Evolutionary conservation across 352 stramenopile species (phyloP).

Genomic region (Discostella stelligera): DNA sequence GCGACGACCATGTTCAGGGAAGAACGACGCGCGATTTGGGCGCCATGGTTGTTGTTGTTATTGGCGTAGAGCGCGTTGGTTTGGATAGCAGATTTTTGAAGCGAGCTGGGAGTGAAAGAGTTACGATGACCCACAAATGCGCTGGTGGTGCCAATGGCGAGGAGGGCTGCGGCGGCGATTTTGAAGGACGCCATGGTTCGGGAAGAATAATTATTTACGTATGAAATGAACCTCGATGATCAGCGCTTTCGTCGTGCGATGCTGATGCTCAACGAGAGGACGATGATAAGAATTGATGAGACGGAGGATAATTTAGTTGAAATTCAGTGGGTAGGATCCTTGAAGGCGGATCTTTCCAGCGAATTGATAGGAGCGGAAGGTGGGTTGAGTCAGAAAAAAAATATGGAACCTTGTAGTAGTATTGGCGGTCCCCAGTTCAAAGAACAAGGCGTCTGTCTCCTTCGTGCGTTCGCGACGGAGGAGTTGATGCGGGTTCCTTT

Average conservation of each 20-base stretch:
- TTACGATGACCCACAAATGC: conserved; percentile 41
- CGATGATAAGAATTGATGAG: background rate
- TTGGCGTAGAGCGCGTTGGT: conserved; percentile 42
- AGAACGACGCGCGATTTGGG: conserved; percentile 14
- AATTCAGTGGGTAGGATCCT: background rate
- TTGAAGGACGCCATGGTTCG: conserved; percentile 25
- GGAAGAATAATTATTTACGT: background rate
- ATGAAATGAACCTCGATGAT: conserved; percentile 2
- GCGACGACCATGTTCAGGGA: conserved; percentile 67
- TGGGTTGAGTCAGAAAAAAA: conserved; percentile 25
- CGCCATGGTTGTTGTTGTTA: background rate
- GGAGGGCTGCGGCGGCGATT: conserved; percentile 13
- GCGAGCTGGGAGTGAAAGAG: conserved; percentile 37
- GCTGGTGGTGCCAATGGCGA: conserved; percentile 26
- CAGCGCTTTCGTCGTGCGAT: background rate
- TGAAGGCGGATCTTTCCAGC: conserved; percentile 22
- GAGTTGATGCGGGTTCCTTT: background rate
- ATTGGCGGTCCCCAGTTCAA: background rate
- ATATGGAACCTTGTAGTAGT: too few species aligned
- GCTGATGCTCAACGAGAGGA: background rate
- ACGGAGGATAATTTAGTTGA: background rate
- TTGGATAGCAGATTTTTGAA: conserved; percentile 38
- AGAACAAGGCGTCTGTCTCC: conserved; percentile 13
- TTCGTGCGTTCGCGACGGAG: background rate
- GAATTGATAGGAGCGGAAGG: background rate